A percentile compares a stretch with the other conserved stretches of the same genome.
phyloP scores from a whole-genome alignment of 2,329 filamentous ascomycete species.

The Talaromyces verruculosus region DNA sequence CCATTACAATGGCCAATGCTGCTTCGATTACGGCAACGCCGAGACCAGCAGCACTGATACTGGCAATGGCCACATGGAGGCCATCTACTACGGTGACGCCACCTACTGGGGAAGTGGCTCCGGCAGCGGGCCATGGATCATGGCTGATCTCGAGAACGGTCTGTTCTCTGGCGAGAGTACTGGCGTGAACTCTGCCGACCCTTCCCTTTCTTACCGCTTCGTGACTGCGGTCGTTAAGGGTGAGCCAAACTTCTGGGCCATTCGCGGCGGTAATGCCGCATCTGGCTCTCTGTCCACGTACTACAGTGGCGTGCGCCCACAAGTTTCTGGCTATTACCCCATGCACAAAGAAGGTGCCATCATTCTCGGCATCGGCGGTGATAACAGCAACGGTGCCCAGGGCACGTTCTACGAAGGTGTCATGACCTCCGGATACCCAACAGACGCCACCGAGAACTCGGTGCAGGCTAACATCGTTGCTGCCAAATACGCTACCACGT shows the following conservation, averaged over 20 bases:
- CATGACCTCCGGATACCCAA: constrained; percentile 18
- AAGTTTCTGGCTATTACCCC: constrained; percentile 11
- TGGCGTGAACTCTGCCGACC: constrained; percentile 4
- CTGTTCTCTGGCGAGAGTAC: constrained; percentile 12
- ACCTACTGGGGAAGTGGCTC: constrained; percentile 12
- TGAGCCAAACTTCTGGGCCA: constrained; percentile 10
- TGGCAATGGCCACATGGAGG: constrained; percentile 19
- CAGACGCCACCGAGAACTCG: constrained; percentile 12
- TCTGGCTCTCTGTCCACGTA: constrained; percentile 14
- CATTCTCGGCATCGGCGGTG: constrained; percentile 18
- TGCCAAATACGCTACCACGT: constrained; percentile 13
- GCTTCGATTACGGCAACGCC: constrained; percentile 20
- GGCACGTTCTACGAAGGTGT: constrained; percentile 20
- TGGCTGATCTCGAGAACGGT: constrained; percentile 19
- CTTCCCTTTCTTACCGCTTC: constrained; percentile 14
- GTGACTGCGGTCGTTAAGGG: constrained; percentile 17
- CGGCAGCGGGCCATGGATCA: constrained; percentile 18
- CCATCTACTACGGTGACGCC: constrained; percentile 16
- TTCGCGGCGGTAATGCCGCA: constrained; percentile 17
- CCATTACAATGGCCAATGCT: constrained; percentile 17
- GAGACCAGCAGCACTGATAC: constrained; percentile 19
- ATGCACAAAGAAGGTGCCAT: constrained; percentile 20
- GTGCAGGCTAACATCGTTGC: constrained; percentile 19
- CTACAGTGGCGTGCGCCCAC: constrained; percentile 15
- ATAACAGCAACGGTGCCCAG: constrained; percentile 19